phyloP scores from a whole-genome alignment of 164 flowering plant species.

The Pachysandra terminalis region DNA sequence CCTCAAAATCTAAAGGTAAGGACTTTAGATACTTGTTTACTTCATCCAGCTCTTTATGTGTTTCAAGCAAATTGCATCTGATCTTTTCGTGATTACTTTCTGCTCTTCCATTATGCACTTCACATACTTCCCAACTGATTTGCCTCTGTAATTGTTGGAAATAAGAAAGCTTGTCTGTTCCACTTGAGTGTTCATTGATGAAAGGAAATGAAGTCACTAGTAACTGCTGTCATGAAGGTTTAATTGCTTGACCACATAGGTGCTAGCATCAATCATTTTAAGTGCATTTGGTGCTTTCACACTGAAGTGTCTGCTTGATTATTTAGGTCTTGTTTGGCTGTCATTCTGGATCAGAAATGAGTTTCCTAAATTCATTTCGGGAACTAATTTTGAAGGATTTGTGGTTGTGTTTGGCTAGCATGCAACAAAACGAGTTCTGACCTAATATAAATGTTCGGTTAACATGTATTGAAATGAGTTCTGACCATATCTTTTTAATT shows the following conservation, averaged over 20 bases:
- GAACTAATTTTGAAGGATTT: no score
- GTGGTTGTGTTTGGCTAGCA: no score
- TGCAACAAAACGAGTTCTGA: no score
- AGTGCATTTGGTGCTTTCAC: neutral
- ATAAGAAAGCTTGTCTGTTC: neutral
- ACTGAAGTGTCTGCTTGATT: neutral
- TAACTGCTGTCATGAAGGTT: neutral
- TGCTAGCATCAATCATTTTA: neutral
- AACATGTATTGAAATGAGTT: no score
- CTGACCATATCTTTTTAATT: no score
- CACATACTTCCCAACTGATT: neutral
- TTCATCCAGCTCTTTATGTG: neutral
- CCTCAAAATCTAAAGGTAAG: slow-evolving; percentile 93
- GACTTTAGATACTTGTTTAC: slow-evolving; percentile 5
- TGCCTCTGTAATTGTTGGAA: neutral
- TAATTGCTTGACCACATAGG: neutral
- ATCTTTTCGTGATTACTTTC: neutral
- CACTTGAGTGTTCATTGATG: neutral
- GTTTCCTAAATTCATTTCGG: no score
- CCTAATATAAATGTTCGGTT: no score
- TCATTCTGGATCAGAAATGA: no score
- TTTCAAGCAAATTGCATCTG: neutral
- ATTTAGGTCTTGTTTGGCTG: no score
- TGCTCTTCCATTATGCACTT: neutral
- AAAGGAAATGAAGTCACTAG: neutral